A percentile compares a stretch with the other conserved stretches of the same genome.
Evolutionary conservation across 2,329 filamentous ascomycete genomes (phyloP).

Genomic region (Aspergillus brunneoviolaceus): DNA sequence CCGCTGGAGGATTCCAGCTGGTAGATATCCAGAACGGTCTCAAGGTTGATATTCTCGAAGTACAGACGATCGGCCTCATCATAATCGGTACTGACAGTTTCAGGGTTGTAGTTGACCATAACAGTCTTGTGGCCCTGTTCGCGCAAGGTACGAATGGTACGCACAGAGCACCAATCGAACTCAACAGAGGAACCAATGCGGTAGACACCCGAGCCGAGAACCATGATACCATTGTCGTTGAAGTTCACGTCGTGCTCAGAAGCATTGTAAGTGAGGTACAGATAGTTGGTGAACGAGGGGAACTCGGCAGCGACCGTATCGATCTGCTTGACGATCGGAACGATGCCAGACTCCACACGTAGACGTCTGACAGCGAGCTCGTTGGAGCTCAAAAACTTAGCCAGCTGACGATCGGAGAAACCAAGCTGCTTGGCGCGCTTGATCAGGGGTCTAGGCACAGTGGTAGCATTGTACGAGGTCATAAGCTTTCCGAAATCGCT

Average conservation of each 20-base stretch:
- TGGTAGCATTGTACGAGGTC: constrained; percentile 67
- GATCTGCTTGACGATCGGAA: constrained; percentile 93
- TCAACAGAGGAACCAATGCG: constrained; percentile 96
- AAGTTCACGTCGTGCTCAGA: constrained; percentile 81
- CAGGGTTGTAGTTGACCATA: constrained; percentile 94
- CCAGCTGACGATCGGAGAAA: constrained; percentile 90
- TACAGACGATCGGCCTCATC: constrained; percentile 93
- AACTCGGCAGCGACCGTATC: constrained; percentile 98
- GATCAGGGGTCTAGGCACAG: constrained; percentile 64
- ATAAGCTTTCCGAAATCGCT: constrained; percentile 85
- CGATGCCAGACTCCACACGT: constrained; percentile 81
- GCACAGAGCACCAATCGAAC: constrained; percentile 98
- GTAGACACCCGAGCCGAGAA: constrained; percentile 93
- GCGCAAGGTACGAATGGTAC: constrained; percentile 86
- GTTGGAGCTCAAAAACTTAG: constrained; percentile 91
- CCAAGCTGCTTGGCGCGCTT: constrained; percentile 88
- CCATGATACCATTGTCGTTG: constrained; percentile 90
- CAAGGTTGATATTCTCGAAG: constrained; percentile 91
- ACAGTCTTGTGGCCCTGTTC: constrained; percentile 86
- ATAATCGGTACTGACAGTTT: constrained; percentile 87
- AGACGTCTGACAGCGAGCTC: constrained; percentile 84
- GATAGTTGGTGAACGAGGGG: constrained; percentile 89
- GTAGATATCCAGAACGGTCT: constrained; percentile 92
- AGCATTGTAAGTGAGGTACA: constrained; percentile 95
- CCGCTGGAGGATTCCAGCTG: constrained; percentile 79